Evolutionary conservation across 192 early-diverging fungal genomes (phyloP).

Genomic region (Polychytrium aggregatum): DNA sequence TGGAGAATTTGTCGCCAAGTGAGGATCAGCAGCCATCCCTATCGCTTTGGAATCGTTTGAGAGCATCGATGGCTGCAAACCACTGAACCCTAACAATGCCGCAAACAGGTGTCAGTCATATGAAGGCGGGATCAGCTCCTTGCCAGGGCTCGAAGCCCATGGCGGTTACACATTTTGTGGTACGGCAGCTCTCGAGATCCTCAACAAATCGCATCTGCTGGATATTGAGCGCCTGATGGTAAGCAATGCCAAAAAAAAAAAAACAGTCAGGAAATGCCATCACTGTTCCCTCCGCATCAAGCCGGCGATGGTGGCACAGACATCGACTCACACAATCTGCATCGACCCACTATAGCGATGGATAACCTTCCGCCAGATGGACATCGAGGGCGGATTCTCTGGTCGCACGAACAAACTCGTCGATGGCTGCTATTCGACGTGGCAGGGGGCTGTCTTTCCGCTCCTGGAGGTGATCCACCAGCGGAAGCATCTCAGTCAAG

Average conservation of each 20-base stretch:
- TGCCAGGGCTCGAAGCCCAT: conserved; percentile 81
- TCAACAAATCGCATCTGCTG: conserved; percentile 53
- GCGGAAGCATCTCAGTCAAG: too few relatives aligned
- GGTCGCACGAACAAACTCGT: conserved; percentile 96
- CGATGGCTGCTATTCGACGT: conserved; percentile 97
- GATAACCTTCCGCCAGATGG: conserved; percentile 71
- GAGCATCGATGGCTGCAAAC: too few relatives aligned
- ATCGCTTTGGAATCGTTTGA: too few relatives aligned
- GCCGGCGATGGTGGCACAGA: too few relatives aligned
- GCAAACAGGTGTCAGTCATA: conserved; percentile 65
- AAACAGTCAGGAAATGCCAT: too few relatives aligned
- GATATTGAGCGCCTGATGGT: conserved; percentile 49
- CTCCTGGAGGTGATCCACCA: conserved; percentile 33
- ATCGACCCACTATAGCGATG: conserved; percentile 48
- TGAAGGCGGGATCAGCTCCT: conserved; percentile 83
- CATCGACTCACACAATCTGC: too few relatives aligned
- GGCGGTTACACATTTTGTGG: conserved; percentile 94
- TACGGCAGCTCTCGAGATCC: conserved; percentile 71
- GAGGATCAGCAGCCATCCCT: conserved; percentile 1
- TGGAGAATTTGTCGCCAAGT: conserved; percentile 55
- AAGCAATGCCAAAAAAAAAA: too few relatives aligned
- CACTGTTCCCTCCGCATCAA: too few relatives aligned
- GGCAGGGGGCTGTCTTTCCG: conserved; percentile 75
- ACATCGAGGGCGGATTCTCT: conserved; percentile 88
- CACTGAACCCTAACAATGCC: too few relatives aligned